A percentile compares a stretch with the other conserved stretches of the same genome.
Conservation (phyloP, 306 rosid genomes). For the Pyrus betulifolia region DNA sequence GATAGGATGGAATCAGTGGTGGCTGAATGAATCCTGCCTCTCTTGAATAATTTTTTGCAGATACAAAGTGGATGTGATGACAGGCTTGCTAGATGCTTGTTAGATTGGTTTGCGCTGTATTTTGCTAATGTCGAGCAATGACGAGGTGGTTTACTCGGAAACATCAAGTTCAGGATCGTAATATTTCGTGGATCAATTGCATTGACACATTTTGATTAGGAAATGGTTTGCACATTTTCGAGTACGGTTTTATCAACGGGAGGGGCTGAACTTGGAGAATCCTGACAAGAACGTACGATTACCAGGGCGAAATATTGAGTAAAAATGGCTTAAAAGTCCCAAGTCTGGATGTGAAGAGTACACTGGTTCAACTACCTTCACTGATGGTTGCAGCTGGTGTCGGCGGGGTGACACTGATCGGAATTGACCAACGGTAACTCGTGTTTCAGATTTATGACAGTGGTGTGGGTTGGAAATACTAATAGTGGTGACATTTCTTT, state of each 20-base stretch:
- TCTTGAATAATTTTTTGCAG: background rate
- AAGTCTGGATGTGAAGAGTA: background rate
- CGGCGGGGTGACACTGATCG: background rate
- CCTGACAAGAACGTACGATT: background rate
- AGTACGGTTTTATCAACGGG: background rate
- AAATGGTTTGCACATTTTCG: background rate
- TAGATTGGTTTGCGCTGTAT: background rate
- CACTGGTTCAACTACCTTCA: background rate
- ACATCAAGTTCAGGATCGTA: background rate
- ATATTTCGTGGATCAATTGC: background rate
- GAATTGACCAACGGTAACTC: background rate
- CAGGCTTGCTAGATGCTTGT: background rate
- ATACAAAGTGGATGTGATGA: background rate
- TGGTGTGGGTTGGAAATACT: too few species aligned
- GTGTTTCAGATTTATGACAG: too few species aligned
- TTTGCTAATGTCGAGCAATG: background rate
- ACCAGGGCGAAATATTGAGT: background rate
- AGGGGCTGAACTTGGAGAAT: background rate
- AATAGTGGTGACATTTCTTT: too few species aligned
- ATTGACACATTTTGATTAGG: background rate
- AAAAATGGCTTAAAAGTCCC: background rate
- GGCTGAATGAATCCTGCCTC: conserved; percentile 29
- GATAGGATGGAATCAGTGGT: conserved; percentile 39
- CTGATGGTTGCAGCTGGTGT: too few species aligned
- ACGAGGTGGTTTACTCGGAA: background rate